Evolutionary conservation across 768 basidiomycete genomes (phyloP).

Genomic region (Galerina sulciceps): DNA sequence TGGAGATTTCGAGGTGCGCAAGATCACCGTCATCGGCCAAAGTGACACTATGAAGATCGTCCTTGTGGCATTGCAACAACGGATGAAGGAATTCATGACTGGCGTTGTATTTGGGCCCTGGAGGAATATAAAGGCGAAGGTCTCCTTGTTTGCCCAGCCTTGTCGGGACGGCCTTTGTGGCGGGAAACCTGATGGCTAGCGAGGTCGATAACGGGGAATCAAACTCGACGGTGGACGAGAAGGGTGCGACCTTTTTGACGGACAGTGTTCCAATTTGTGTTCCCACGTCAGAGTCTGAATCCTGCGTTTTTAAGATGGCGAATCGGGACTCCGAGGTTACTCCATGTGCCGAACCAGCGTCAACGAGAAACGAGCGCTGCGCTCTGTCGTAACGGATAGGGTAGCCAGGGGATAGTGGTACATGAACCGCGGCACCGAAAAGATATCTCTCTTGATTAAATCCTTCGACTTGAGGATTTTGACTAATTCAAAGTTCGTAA

Average conservation of each 20-base stretch:
- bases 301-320: background rate
- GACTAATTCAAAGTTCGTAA: background rate
- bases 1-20: background rate
- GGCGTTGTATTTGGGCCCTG: background rate
- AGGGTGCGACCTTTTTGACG: background rate
- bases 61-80: background rate
- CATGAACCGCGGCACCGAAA: background rate
- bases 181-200: background rate
- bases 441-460: constrained; percentile 1
- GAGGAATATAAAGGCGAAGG: constrained; percentile 1
- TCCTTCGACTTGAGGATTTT: constrained; percentile 18
- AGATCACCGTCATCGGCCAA: background rate
- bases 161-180: background rate
- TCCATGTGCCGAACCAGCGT: constrained; percentile 6
- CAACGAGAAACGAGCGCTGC: background rate
- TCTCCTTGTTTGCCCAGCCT: background rate
- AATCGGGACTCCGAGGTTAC: constrained; percentile 1
- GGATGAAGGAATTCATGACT: background rate
- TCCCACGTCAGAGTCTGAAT: background rate
- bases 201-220: background rate
- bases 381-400: background rate
- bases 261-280: background rate
- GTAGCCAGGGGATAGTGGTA: background rate
- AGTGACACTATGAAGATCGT: background rate
- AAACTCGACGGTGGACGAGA: background rate